Conservation (phyloP, 345 rosid species). For the Acer campestre region DNA sequence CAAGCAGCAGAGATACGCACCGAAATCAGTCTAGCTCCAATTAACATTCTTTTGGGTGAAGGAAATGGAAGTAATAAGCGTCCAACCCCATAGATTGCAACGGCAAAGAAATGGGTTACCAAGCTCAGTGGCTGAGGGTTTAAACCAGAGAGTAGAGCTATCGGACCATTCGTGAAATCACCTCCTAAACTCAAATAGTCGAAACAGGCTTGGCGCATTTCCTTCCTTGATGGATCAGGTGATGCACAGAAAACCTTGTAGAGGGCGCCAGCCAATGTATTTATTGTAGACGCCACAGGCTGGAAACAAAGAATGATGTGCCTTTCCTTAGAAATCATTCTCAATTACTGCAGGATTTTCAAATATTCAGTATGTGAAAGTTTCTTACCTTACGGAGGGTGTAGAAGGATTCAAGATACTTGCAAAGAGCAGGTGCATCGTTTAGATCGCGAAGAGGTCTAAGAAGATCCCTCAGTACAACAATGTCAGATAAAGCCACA, state of each 20-base stretch:
- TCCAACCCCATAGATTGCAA: not conserved
- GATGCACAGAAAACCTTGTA: slow-evolving; percentile 9
- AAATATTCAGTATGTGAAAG: not conserved
- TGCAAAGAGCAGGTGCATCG: slow-evolving; percentile 11
- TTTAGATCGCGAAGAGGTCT: not conserved
- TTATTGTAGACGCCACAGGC: slow-evolving; percentile 17
- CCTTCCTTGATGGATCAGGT: slow-evolving; percentile 15
- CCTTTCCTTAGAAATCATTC: too few species aligned
- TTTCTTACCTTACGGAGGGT: not conserved
- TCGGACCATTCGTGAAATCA: slow-evolving; percentile 7
- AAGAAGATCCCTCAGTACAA: slow-evolving; percentile 7
- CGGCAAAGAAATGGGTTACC: not conserved
- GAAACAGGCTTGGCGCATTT: slow-evolving; percentile 13
- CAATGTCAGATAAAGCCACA: slow-evolving; percentile 14
- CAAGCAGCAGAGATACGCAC: not conserved
- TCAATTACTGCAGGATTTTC: not conserved
- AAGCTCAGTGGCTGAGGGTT: not conserved
- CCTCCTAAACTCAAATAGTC: slow-evolving; percentile 5
- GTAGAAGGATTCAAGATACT: slow-evolving; percentile 6
- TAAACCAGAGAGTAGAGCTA: slow-evolving; percentile 5
- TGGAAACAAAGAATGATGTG: not conserved
- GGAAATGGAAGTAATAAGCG: not conserved
- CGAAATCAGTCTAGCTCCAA: not conserved
- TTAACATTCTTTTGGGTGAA: not conserved
- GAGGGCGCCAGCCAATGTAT: slow-evolving; percentile 13